Evolutionary conservation across 495 filamentous ascomycete genomes (phyloP), one percentile per base, ranked within the genome.

Genomic region (Penicillium manginii): DNA sequence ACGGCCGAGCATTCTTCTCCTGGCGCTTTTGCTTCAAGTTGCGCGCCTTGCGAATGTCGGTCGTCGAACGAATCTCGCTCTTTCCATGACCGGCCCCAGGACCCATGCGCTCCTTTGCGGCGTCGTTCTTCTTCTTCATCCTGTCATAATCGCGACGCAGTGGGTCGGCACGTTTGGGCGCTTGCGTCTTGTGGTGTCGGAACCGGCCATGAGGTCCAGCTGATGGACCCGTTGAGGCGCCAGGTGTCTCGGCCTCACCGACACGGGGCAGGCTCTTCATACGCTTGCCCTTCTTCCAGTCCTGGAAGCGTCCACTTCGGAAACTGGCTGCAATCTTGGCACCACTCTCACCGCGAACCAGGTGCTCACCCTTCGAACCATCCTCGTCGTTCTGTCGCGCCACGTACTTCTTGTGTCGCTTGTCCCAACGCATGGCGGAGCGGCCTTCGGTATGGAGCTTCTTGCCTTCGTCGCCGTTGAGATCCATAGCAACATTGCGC

Each of bases 381-480:
- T 97, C 94, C 65, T 96, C 91, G 73, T 98, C 94, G 80, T 98
- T 97, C 58, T 85, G 86, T 23, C 88, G 82, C 2, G 88, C 76
- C 7, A 98, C 93, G 74, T 97, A 98, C 76, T 97, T 98, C 75
- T 89, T 93, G 64, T 87, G 84, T 66, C 94, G 93, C 83, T 97
- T 96, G 78, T 98, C 94, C 94, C 94, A 98, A 54, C 93, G 85
- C 86, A 94, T 84, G 47, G 87, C 85, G 37, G 86, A 81, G 19
- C 84, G 83, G 1, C 90, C 85, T 64, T 90, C 86, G 40, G 81
- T 92, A 67, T 96, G 93, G 10, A 81, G 79, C 56, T 87, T 88
- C 40, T 82, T 83, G 8, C 89, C 88, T 55, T 97, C 94, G 74
- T 96, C 91, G 61, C 88, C 89, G 32, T 79, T 85, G 3, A 98